Evolutionary conservation across 1,284 basidiomycete species (phyloP).

Genomic region (Naganishia liquefaciens): DNA sequence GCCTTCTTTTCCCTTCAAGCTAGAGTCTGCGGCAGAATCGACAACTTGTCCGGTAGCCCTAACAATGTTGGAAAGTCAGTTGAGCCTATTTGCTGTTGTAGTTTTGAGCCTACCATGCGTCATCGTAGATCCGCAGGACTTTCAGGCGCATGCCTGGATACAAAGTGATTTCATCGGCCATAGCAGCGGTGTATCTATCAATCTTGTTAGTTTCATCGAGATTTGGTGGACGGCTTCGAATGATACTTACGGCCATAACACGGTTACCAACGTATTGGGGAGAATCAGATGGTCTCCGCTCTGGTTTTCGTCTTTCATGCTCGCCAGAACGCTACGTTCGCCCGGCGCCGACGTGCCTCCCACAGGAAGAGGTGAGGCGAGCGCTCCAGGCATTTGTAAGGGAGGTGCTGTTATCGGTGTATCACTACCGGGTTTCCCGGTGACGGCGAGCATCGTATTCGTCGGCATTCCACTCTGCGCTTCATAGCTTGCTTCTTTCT

Average conservation of each 20-base stretch:
- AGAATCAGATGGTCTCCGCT: slow-evolving; percentile 43
- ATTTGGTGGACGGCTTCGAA: too few species aligned
- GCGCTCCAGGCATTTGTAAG: slow-evolving; percentile 38
- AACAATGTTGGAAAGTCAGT: not conserved
- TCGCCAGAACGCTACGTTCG: slow-evolving; percentile 39
- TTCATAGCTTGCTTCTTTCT: not conserved
- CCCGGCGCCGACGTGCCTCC: slow-evolving; percentile 6
- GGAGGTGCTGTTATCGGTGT: slow-evolving; percentile 29
- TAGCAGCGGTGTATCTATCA: slow-evolving; percentile 44
- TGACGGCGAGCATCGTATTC: not conserved
- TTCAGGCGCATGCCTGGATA: slow-evolving; percentile 49
- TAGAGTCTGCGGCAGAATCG: slow-evolving; percentile 34
- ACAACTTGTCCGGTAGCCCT: slow-evolving; percentile 46
- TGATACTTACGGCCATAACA: slow-evolving; percentile 46
- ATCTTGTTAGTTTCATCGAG: not conserved
- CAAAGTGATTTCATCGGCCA: slow-evolving; percentile 52
- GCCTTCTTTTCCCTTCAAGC: slow-evolving; percentile 43
- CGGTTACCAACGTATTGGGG: slow-evolving; percentile 42
- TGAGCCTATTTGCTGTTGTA: not conserved
- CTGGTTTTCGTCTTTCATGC: slow-evolving; percentile 48
- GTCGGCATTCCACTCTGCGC: not conserved
- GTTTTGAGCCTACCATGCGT: slow-evolving; percentile 42
- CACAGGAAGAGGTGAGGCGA: slow-evolving; percentile 38
- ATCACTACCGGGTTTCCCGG: not conserved
- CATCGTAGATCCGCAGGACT: slow-evolving; percentile 49